Evolutionary conservation across 495 filamentous ascomycete genomes (phyloP).

Genomic region (Penicillium lividum): DNA sequence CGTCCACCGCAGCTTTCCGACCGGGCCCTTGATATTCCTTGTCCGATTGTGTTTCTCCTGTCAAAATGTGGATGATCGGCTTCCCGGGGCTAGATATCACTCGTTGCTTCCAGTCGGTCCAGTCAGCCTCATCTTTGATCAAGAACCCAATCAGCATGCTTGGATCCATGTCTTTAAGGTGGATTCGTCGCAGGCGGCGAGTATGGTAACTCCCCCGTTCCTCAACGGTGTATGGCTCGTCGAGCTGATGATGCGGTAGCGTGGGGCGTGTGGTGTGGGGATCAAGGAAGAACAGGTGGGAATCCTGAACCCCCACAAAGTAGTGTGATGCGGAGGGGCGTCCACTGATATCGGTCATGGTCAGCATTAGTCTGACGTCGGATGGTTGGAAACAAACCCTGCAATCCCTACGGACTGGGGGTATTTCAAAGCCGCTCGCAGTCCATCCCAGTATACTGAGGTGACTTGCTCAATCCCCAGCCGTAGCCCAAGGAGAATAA

Average conservation of each 20-base stretch:
- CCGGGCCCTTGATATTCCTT: conserved; percentile 52
- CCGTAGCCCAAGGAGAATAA: conserved; percentile 84
- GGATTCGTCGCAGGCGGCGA: conserved; percentile 74
- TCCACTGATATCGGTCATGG: conserved; percentile 50
- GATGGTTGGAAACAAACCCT: conserved; percentile 61
- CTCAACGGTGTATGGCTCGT: conserved; percentile 59
- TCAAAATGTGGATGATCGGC: conserved; percentile 72
- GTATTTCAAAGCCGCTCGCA: conserved; percentile 78
- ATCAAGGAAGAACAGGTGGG: conserved; percentile 91
- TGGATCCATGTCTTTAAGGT: conserved; percentile 92
- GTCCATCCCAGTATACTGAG: conserved; percentile 85
- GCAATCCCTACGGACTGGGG: conserved; percentile 93
- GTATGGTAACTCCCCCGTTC: conserved; percentile 88
- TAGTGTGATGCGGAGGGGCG: conserved; percentile 95
- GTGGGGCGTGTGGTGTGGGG: conserved; percentile 78
- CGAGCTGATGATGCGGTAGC: conserved; percentile 56
- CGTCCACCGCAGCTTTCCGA: conserved; percentile 75
- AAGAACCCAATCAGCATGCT: conserved; percentile 99
- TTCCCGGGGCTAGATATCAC: conserved; percentile 74
- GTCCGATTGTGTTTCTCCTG: conserved; percentile 61
- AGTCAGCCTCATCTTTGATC: conserved; percentile 79
- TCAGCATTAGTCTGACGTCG: conserved; percentile 6
- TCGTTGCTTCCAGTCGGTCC: conserved; percentile 73
- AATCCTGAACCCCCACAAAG: conserved; percentile 91
- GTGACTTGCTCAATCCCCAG: conserved; percentile 94